Base-by-base conservation (phyloP, 352 stramenopile genomes). In the Globisporangium lucens region DNA sequence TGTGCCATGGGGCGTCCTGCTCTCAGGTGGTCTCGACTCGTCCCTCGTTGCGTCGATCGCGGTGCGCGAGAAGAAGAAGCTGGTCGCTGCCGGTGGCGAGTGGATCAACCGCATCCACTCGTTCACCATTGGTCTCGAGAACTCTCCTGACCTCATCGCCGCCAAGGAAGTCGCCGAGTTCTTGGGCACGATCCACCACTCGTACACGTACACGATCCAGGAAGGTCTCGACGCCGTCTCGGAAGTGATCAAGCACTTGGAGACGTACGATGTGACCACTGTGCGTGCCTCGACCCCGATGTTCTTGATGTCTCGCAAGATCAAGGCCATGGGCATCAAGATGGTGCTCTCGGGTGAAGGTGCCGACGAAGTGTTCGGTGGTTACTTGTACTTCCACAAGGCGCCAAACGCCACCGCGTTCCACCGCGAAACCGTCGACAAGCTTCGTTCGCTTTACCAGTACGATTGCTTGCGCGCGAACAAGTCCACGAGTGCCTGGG, bases 361-460 rank as follows among this genome's bases (percentile, higher is more conserved):
- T 38, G 97, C 97, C 8, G 98, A 99, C 74, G 98, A 99, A 73
- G 89, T 99, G 6, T 98, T 99, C 71, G 97, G 95, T 33, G 98
- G 98, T 27, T 99, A 99, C 80, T 79, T 99, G 46, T 99, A 99
- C 89, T 99, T 99, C 89, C 97, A 99, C 86, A 99, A 99, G 87
- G 96, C 96, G 22, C 98, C 97, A 36, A 99, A 98, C 76, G 83
- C 85, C 47, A 77, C 84, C 65, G 84, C 81, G 43, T 94, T 99
- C 79, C 97, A 98, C 80, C 94, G 89, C 55, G 86, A 94, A 65
- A 95, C 88, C 7, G 90, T 98, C 33, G 94, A 98, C 73, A 99
- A 99, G 80, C 79, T 99, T n/a, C 90, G 83, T 36, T 80, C 80
- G 22, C 80, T 99, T 52, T 94, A 99, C 77, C 98, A 99, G 78